These are phyloP conservation scores for Saccharomyces hybrid DNA, from an alignment of 1,139 yeast genomes.

Conservation along the genomic window DNA sequence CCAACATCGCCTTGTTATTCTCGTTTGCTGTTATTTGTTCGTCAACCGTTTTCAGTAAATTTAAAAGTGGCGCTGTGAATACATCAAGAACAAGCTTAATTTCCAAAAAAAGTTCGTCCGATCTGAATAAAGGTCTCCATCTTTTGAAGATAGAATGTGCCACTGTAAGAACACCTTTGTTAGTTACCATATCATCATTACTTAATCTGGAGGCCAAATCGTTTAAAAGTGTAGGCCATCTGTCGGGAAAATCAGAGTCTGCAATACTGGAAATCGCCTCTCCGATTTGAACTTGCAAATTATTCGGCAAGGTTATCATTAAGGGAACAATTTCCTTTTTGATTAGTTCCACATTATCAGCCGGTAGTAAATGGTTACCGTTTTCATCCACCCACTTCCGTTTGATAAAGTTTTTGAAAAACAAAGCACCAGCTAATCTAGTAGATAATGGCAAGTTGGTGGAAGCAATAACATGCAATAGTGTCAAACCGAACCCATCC, in stretches of 20 bases:
- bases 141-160: conserved; percentile 93
- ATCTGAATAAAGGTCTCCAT: conserved; percentile 92
- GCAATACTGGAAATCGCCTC: conserved; percentile 91
- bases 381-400: conserved; percentile 87
- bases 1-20: conserved; percentile 41
- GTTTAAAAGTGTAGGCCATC: conserved; percentile 77
- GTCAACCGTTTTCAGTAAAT: conserved; percentile 60
- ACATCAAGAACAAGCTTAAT: conserved; percentile 79
- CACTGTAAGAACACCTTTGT: conserved; percentile 80
- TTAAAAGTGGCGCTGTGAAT: conserved; percentile 75
- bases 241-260: conserved; percentile 88
- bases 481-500: conserved; percentile 66
- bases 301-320: conserved; percentile 73
- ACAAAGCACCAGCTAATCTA: conserved; percentile 81
- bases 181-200: conserved; percentile 56
- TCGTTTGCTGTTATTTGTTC: conserved; percentile 46
- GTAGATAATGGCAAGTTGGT: conserved; percentile 46
- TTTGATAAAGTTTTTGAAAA: conserved; percentile 79
- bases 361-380: conserved; percentile 62
- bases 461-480: conserved; percentile 73
- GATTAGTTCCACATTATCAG: conserved; percentile 56
- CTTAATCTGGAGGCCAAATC: conserved; percentile 59
- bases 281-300: conserved; percentile 81
- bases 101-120: conserved; percentile 82
- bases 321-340: conserved; percentile 70